Base-by-base conservation (phyloP, 2,329 filamentous ascomycete species). In the Apiospora saccharicola region DNA sequence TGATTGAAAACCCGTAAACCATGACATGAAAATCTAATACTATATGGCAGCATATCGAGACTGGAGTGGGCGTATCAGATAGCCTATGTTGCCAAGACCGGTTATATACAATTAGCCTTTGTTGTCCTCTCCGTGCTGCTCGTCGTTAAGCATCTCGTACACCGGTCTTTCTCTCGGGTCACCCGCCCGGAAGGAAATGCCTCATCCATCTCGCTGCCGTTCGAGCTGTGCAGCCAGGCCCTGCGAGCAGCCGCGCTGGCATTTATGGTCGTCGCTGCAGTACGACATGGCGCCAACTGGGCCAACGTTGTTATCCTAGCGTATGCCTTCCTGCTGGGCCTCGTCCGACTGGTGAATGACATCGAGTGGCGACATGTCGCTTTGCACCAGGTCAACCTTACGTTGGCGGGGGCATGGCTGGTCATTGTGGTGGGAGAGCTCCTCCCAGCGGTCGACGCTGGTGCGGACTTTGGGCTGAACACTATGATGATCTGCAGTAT, bases 361-460 rank as follows among this genome's bases (percentile, higher is more conserved):
- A 73, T 83, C 70, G 79, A 81, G 74, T 88, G 85, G 85, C 83
- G 85, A 26, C 85, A 83, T 76, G 78, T 83, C 69, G 82, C 83
- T 19, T 79, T 88, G 64, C 84, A 86, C 72, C 86, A 88, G 75
- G 80, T 86, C 78, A 88, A 88, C 77, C 82, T 85, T 72, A 80
- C 85, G 53, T 79, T 85, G 67, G 76, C 78, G n/a, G 75, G 79
- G 57, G 77, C 82, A 71, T 75, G 86, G 34, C 68, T 83, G 44
- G 74, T 86, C 34, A 75, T 85, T 10, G 71, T 78, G 22, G 74
- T 79, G 30, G 83, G 80, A 46, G 81, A 84, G 68, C 80, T 84
- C 47, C 79, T 88, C 10, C 85, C 86, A 0, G 87, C 85, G 74
- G 81, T 85, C 34, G 82, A 86, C 71, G 77, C 79, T 22, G 78